Base-by-base conservation (phyloP, 768 basidiomycete genomes). In the Hygrophorus russula region DNA sequence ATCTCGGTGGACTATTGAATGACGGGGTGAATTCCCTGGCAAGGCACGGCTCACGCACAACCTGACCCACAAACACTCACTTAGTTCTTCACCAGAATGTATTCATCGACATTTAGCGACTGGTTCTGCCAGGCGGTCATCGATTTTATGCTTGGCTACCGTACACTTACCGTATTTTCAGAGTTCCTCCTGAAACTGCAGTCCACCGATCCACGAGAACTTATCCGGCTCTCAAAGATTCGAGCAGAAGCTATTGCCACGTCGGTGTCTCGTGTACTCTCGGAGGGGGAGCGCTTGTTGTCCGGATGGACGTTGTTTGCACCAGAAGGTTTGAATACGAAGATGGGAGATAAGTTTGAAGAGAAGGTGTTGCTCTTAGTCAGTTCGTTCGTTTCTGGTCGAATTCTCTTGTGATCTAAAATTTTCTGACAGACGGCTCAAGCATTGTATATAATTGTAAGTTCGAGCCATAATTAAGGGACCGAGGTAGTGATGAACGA, bases 91-190 rank as follows among this genome's bases (percentile, higher is more conserved):
- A 28, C n/a, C 42, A 83, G 87, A 53, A 82, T 90, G 80, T 90
- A 82, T 62, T 83, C 84, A 8, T 82, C 88, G 14, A 84, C 87
- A 1, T 90, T 90, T 56, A 80, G 83, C 51, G 96, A 99, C 62
- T 99, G 91, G 84, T 99, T 97, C 62, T 81, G 76, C 45, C 96
- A 99, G 64, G 91, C 93, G 0, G 90, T 94, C 36, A 92, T 98
- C 52, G 87, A 91, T 60, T 93, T 80, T 54, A 78, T 85, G 69
- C 78, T 93, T 40, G 93, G 91, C 19, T 79, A 91, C 59, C 82
- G 93, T 42, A 88, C 83, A 1, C 57, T 81, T 7, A 72, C 81
- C 33, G 90, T 97, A 3, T 98, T 99, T 61, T 83, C 89, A 6
- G 94, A 98, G 60, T 98, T 98, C 58, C 65, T 96, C 42, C 70